Evolutionary conservation across 495 filamentous ascomycete species (phyloP).

Genomic region (Tuber calosporum): DNA sequence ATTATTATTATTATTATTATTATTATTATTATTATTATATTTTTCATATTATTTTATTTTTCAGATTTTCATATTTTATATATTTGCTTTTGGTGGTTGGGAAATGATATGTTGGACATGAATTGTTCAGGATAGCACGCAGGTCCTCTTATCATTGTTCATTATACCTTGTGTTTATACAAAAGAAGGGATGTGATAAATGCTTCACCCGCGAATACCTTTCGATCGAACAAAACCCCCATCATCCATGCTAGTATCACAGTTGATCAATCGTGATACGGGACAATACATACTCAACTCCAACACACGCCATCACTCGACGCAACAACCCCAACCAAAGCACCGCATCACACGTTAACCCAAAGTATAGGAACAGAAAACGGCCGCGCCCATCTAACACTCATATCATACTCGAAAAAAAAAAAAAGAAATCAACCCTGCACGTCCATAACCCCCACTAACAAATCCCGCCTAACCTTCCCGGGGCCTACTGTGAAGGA

Average conservation of each 20-base stretch:
- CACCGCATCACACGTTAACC: background rate
- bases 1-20: too few species aligned
- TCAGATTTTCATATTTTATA: background rate
- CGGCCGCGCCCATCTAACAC: background rate
- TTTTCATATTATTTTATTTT: background rate
- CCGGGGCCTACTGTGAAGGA: background rate
- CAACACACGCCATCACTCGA: background rate
- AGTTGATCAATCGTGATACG: background rate
- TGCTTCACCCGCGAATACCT: background rate
- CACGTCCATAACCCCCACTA: background rate
- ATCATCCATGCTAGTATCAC: background rate
- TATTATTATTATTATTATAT: too few species aligned
- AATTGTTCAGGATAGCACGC: background rate
- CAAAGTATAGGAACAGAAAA: background rate
- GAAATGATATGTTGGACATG: slow-evolving; percentile 1
- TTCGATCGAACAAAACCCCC: background rate
- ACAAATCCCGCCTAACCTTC: background rate
- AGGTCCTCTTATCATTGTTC: background rate
- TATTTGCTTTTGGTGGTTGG: background rate
- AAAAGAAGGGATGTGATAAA: background rate
- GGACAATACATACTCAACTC: background rate
- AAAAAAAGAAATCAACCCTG: background rate
- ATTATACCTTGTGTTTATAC: background rate
- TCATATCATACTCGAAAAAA: background rate
- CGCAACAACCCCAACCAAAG: background rate